Conservation (phyloP, 345 rosid species). For the Lumnitzera littorea region DNA sequence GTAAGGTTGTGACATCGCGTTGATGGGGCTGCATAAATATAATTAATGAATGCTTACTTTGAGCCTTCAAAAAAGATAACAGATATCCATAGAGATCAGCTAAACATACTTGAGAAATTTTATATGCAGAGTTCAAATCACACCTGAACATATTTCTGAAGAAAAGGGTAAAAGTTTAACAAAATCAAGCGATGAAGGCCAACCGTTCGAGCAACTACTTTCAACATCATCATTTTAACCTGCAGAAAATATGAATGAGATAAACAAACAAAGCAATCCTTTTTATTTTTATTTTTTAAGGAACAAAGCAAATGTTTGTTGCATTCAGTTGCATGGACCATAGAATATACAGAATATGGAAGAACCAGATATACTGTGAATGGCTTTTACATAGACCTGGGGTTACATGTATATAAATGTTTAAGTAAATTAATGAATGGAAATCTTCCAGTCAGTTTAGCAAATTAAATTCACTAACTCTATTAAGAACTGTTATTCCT, state of each 20-base stretch:
- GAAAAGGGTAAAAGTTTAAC: conserved; percentile 64
- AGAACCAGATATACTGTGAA: neutral
- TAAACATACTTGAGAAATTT: conserved; percentile 1
- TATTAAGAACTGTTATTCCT: too few species aligned
- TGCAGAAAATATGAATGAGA: conserved; percentile 18
- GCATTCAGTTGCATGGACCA: too few species aligned
- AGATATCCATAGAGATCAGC: neutral
- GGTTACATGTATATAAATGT: too few species aligned
- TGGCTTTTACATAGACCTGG: too few species aligned
- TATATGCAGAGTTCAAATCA: conserved; percentile 11
- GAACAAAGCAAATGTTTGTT: neutral
- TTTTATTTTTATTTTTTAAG: too few species aligned
- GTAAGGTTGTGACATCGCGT: conserved; percentile 79
- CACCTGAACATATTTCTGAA: conserved; percentile 86
- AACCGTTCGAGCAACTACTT: conserved; percentile 79
- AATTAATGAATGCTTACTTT: neutral
- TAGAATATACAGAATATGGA: neutral
- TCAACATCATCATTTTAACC: conserved; percentile 91
- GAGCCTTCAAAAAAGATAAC: neutral
- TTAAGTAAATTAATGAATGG: too few species aligned
- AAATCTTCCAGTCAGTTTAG: too few species aligned
- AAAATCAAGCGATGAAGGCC: conserved; percentile 86
- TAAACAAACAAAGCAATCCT: neutral
- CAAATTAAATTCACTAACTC: too few species aligned
- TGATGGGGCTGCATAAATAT: conserved; percentile 74